Evolutionary conservation across 306 rosid species (phyloP), one percentile per base, ranked within the genome.

Genomic region (Clitoria ternatea): DNA sequence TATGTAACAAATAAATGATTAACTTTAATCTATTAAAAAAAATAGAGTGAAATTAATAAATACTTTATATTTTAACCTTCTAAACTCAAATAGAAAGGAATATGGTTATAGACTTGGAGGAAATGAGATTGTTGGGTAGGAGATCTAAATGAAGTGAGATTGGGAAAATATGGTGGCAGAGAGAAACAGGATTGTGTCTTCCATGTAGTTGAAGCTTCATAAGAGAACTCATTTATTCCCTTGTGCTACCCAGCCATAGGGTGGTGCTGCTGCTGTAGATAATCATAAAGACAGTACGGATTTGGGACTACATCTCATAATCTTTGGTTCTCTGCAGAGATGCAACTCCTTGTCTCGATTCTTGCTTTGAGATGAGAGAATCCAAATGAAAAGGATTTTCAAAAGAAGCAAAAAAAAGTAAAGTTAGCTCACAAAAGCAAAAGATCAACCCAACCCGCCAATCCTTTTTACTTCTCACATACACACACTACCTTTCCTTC

Each of bases 201-300:
- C 77, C 63, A 66, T 43, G 39, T 60, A 36, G 79, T 3, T 29
- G 63, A 64, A 70, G 67, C 45, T 49, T 64, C 78, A 59, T 27
- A n/a, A n/a, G n/a, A 71, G 39, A 68, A 12, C 67, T 78, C 83
- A 71, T 82, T 86, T 61, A 81, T 79, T 81, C 83, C 84, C 30
- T 49, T 67, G 0, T 69, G 79, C n/a, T n/a, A n/a, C 56, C 73
- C 82, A 60, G 67, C 74, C 71, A 75, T 77, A 24, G 74, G 79
- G n/a, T n/a, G n/a, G n/a, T n/a, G n/a, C n/a, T n/a, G n/a, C n/a
- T n/a, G n/a, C 62, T 57, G 43, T 43, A 73, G 32, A 56, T 80
- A 50, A 69, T 87, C 88, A 87, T 80, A 84, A 74, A 72, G 66
- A 60, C 10, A 10, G 92, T 86, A 87, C 87, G 89, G 89, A 72